phyloP scores from a whole-genome alignment of 2,329 filamentous ascomycete species.

The Sclerotiophoma versabilis region DNA sequence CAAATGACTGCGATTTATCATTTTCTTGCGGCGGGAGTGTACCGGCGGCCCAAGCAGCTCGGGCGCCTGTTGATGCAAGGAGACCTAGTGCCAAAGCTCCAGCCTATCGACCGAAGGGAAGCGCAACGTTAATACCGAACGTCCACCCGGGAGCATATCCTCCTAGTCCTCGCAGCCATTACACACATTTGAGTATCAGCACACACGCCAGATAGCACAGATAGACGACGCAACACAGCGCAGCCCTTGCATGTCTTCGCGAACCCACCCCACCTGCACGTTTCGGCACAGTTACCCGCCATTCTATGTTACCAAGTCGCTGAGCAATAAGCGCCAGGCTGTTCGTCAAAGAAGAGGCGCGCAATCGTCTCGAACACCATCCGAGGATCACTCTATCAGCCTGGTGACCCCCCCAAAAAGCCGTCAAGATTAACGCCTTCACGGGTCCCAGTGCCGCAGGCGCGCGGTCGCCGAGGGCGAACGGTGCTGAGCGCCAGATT shows the following conservation, averaged over 20 bases:
- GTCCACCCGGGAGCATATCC: conserved; percentile 10
- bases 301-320: conserved; percentile 7
- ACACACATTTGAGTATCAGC: conserved; percentile 7
- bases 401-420: conserved; percentile 2
- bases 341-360: conserved; percentile 1
- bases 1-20: conserved; percentile 17
- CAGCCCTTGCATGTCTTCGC: conserved; percentile 10
- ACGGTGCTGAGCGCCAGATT: conserved; percentile 32
- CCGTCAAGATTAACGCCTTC: conserved; percentile 43
- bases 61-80: conserved; percentile 19
- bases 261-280: conserved; percentile 9
- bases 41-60: conserved; percentile 17
- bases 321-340: conserved; percentile 19
- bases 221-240: conserved; percentile 9
- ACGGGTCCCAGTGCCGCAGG: conserved; percentile 32
- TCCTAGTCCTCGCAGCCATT: conserved; percentile 11
- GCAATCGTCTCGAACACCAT: not conserved
- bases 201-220: conserved; percentile 6
- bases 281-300: conserved; percentile 14
- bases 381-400: not conserved
- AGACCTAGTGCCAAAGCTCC: conserved; percentile 17
- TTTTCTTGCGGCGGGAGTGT: conserved; percentile 15
- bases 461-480: conserved; percentile 33
- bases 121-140: conserved; percentile 20
- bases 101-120: conserved; percentile 20